Conservation (phyloP, 169 alveolate genomes). For the Miamiensis avidus region DNA sequence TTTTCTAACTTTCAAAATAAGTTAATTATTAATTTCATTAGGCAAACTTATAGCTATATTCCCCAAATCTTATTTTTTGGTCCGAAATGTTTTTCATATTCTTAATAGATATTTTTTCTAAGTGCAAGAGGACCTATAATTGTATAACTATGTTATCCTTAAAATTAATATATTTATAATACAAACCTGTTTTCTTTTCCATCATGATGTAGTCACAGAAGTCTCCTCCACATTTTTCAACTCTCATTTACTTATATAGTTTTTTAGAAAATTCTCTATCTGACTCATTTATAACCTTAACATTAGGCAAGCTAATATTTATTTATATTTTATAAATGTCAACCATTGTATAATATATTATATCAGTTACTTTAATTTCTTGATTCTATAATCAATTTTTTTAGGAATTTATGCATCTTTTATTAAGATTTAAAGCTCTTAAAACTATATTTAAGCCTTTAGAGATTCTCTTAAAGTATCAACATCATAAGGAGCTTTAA, state of each 20-base stretch:
- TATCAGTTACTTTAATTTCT: background rate
- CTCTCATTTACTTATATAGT: slow-evolving; percentile 31
- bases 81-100: slow-evolving; percentile 39
- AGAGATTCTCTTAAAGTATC: slow-evolving; percentile 23
- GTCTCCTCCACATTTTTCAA: slow-evolving; percentile 49
- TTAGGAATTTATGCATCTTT: background rate
- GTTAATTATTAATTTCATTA: slow-evolving; percentile 36
- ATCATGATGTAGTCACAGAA: slow-evolving; percentile 42
- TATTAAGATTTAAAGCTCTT: slow-evolving; percentile 11
- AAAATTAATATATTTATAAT: background rate
- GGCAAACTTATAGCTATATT: slow-evolving; percentile 44
- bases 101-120: slow-evolving; percentile 38
- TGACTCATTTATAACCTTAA: slow-evolving; percentile 19
- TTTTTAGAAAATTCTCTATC: slow-evolving; percentile 37
- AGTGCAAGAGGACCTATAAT: slow-evolving; percentile 40
- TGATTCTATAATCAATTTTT: background rate
- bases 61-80: slow-evolving; percentile 20
- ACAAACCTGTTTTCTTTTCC: slow-evolving; percentile 43
- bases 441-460: slow-evolving; percentile 12
- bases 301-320: slow-evolving; percentile 17
- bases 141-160: background rate
- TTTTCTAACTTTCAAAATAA: slow-evolving; percentile 35
- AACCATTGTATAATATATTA: background rate
- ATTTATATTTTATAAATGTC: background rate
- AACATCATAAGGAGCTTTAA: slow-evolving; percentile 31